Evolutionary conservation across 352 stramenopile species (phyloP).

Genomic region (Pythium oligandrum): DNA sequence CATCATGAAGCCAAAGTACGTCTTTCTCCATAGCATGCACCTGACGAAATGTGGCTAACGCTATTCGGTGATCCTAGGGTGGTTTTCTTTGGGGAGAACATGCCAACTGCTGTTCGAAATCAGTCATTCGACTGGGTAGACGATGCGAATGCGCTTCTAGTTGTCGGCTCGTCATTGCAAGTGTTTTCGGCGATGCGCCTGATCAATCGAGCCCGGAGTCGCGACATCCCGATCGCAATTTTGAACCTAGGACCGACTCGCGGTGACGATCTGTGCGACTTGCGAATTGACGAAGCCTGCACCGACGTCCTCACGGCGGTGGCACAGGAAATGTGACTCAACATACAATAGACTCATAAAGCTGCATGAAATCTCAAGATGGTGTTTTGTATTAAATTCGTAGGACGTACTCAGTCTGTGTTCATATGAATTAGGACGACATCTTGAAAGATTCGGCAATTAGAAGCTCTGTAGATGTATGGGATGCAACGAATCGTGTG

Average conservation of each 20-base stretch:
- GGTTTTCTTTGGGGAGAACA: conserved; percentile 97
- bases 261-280: conserved; percentile 67
- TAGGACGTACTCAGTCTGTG: too few relatives aligned
- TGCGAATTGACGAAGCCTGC: conserved; percentile 69
- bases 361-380: too few relatives aligned
- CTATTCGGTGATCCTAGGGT: conserved; percentile 45
- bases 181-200: conserved; percentile 95
- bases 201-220: conserved; percentile 64
- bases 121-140: conserved; percentile 67
- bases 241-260: conserved; percentile 87
- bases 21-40: neutral
- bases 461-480: conserved; percentile 10
- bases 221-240: conserved; percentile 74
- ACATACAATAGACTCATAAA: neutral
- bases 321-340: conserved; percentile 14
- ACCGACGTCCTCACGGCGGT: conserved; percentile 45
- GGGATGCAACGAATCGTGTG: conserved; percentile 9
- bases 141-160: conserved; percentile 84
- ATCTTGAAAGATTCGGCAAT: conserved; percentile 11
- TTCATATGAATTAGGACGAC: neutral
- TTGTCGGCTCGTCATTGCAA: conserved; percentile 92
- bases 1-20: conserved; percentile 72
- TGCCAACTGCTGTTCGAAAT: conserved; percentile 78
- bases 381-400: neutral
- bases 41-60: neutral